These are phyloP conservation scores for Pythium phragmitis DNA, from an alignment of 352 stramenopile genomes.

Conservation along the genomic window DNA sequence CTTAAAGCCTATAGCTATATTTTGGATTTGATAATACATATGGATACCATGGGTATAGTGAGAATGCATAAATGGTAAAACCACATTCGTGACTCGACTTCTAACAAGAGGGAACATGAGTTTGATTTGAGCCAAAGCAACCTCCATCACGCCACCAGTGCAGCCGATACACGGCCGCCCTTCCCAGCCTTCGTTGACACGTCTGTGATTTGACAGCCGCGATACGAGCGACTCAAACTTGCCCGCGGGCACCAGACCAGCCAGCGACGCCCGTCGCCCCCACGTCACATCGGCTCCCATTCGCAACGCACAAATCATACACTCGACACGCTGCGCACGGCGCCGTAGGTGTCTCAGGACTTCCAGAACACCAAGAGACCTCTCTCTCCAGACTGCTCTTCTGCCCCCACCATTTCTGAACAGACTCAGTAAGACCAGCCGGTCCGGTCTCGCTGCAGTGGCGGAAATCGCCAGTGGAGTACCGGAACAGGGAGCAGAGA, in stretches of 20 bases:
- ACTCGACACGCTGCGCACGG: background rate
- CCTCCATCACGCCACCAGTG: background rate
- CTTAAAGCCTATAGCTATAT: too few species aligned
- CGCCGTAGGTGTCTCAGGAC: background rate
- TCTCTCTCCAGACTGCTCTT: background rate
- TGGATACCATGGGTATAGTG: too few species aligned
- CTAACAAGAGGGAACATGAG: background rate
- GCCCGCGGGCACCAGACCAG: too few species aligned
- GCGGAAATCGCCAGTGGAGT: conserved; percentile 5
- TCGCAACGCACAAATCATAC: too few species aligned
- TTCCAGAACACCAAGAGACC: background rate
- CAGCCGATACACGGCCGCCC: background rate
- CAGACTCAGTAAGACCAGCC: background rate
- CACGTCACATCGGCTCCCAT: background rate
- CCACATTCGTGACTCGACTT: background rate
- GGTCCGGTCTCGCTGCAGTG: background rate
- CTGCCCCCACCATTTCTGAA: background rate
- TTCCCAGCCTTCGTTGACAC: conserved; percentile 5
- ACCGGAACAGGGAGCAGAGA: background rate
- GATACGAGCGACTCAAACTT: background rate
- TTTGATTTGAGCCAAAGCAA: background rate
- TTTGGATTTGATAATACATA: too few species aligned
- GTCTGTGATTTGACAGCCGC: conserved; percentile 17
- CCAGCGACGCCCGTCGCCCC: background rate
- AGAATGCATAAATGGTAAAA: background rate